phyloP scores from a whole-genome alignment of 2,329 filamentous ascomycete species.

The Boeremia lycopersici region DNA sequence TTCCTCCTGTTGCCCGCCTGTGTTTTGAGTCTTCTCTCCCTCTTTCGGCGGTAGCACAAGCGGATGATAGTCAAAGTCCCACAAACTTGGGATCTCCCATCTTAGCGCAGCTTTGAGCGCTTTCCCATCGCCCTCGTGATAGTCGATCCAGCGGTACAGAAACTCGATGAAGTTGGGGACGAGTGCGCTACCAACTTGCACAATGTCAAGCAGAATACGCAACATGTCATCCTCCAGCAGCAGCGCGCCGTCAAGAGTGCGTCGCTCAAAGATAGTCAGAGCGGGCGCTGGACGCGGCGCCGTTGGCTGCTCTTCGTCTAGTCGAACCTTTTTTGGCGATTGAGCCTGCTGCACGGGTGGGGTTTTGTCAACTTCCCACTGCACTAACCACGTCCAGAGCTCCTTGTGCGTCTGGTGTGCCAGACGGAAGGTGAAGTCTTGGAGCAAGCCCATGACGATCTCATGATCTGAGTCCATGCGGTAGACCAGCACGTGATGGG shows the following conservation, averaged over 20 bases:
- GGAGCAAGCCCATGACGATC: slow-evolving; percentile 33
- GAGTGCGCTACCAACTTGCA: slow-evolving; percentile 32
- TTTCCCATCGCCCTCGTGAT: slow-evolving; percentile 38
- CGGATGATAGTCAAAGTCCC: slow-evolving; percentile 44
- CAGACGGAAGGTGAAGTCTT: slow-evolving; percentile 36
- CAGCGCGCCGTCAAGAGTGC: slow-evolving; percentile 30
- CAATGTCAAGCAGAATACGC: slow-evolving; percentile 40
- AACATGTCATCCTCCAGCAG: slow-evolving; percentile 37
- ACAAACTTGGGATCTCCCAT: slow-evolving; percentile 43
- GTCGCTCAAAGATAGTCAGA: slow-evolving; percentile 25
- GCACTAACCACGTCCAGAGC: slow-evolving; percentile 42
- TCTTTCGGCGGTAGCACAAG: slow-evolving; percentile 21
- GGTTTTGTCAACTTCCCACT: slow-evolving; percentile 35
- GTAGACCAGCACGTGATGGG: slow-evolving; percentile 31
- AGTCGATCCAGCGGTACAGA: slow-evolving; percentile 43
- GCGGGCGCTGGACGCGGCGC: slow-evolving; percentile 13
- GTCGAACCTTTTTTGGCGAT: slow-evolving; percentile 33
- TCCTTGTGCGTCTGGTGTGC: slow-evolving; percentile 28
- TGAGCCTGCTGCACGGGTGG: slow-evolving; percentile 7
- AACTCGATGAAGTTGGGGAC: slow-evolving; percentile 46
- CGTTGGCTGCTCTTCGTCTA: slow-evolving; percentile 10
- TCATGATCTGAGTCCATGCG: slow-evolving; percentile 35
- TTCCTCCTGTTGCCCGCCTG: background rate
- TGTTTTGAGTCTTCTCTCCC: background rate
- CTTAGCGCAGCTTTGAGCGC: slow-evolving; percentile 40